Base-by-base conservation (phyloP, 805 yeast species). In the Pichia pseudocactophila region DNA sequence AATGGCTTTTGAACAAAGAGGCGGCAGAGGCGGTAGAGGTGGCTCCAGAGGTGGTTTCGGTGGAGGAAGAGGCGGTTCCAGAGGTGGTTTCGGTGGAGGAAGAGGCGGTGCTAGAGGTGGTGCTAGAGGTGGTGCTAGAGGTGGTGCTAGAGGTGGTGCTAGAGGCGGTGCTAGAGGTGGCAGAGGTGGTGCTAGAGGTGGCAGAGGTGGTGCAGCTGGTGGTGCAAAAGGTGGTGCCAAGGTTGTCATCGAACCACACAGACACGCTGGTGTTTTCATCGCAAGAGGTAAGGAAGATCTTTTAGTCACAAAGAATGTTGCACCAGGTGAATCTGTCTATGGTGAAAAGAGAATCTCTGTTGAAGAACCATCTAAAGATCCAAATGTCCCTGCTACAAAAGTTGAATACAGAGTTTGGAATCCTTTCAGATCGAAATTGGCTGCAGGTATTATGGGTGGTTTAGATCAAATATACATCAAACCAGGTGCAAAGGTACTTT, bases 361-460 rank as follows among this genome's bases (percentile, higher is more conserved):
- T 49, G 98, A 92, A 66, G 96, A 85, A 64, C 95, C 97, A 53
- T 77, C 90, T 45, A 78, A 73, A 59, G 95, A 83, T 62, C 95
- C 83, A 61, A 83, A 82, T 61, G 85, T 80, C 46, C 85, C 92
- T 54, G 80, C 92, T 53, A 88, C 97, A 61, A 92, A 92, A 76
- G 77, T 80, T 49, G 98, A 92, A 74, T 92, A 92, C 81, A 89
- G 98, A 78, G 98, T 92, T 55, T 92, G 98, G 98, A 92, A 92
- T 72, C 98, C 98, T 51, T 92, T 92, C 84, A 84, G 98, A 81
- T 90, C 97, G 47, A 92, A 92, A 78, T 75, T 92, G 73, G 98
- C 98, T 65, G 98, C 98, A 50, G 98, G 98, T 84, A 86, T 92
- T 55, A 85, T 92, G 87, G 98, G 98, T 72, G 98, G 98, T 83